Evolutionary conservation across 768 basidiomycete species (phyloP), one percentile per base, ranked within the genome.

Genomic region (Hortiboletus campestris): DNA sequence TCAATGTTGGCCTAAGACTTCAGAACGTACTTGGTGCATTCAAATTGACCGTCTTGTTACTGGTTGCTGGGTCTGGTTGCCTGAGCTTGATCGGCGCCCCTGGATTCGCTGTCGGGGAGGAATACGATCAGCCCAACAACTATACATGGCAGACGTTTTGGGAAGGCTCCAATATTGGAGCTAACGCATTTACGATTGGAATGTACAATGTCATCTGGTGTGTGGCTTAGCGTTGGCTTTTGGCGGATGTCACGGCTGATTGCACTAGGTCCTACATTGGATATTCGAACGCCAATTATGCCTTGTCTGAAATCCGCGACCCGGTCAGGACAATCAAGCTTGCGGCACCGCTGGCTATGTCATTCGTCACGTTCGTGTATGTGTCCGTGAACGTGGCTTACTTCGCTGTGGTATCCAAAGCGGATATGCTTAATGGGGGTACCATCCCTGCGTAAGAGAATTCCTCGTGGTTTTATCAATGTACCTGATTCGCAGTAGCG

Each of bases 261-360:
- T 50, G 13, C 16, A 34, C 12, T 40, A 88, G 87, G 87, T 84
- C 85, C 0, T 88, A 83, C 63, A 77, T 80, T 45, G 89, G 89
- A 0, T 91, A 89, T 64, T 80, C 83, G 3, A 88, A 86, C 54
- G 87, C 86, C 10, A 89, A 90, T 63, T 89, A 88, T 58, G 85
- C 83, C 0, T 73, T 91, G 6, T 86, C 85, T 4, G 88, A 91
- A 63, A 76, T 88, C 7, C 78, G 77, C 22, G 79, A 90, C 58
- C 89, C 88, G 1, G 78, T 90, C 4, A 76, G 79, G 39, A 90
- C 88, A 1, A 80, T 91, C 65, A 88, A 84, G 63, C 74, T 79
- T 11, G 89, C 88, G 0, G 86, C 84, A 1, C 86, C 88, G 0
- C 63, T 86, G 4, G 87, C 86, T 0, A 80, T 90, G 76, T 48